Evolutionary conservation across 495 filamentous ascomycete species (phyloP).

Genomic region (Chaetomium tenue): DNA sequence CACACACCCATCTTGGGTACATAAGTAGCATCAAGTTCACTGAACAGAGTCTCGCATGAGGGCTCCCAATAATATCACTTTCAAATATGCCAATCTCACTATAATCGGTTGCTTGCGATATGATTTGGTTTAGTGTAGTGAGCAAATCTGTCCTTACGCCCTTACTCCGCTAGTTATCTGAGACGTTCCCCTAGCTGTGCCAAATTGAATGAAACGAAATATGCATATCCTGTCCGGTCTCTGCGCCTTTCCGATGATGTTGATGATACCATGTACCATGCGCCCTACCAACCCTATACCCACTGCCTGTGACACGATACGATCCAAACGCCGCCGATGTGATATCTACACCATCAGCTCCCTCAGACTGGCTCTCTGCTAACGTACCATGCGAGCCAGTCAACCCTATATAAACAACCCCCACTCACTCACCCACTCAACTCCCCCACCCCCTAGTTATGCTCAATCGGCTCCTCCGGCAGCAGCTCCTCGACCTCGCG

Average conservation of each 20-base stretch:
- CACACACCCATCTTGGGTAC: too few species aligned
- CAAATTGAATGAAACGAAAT: not conserved
- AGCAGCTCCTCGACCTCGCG: constrained; percentile 69
- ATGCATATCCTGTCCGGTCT: not conserved
- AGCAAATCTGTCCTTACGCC: not conserved
- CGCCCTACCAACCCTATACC: not conserved
- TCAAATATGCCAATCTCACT: too few species aligned
- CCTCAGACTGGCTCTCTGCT: not conserved
- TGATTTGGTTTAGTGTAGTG: too few species aligned
- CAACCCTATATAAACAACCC: not conserved
- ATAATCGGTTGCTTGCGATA: too few species aligned
- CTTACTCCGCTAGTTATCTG: not conserved
- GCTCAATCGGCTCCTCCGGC: constrained; percentile 83
- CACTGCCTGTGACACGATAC: not conserved
- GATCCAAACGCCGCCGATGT: not conserved
- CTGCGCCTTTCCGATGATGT: constrained; percentile 1
- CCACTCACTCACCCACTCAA: too few species aligned
- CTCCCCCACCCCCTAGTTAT: constrained; percentile 41
- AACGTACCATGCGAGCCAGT: not conserved
- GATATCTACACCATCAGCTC: not conserved
- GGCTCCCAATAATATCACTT: too few species aligned
- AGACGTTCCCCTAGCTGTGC: not conserved
- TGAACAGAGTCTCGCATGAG: too few species aligned
- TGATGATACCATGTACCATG: not conserved
- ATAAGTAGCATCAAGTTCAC: too few species aligned